Percentiles rank a stretch among this genome's conserved stretches.
Evolutionary conservation across 495 filamentous ascomycete species (phyloP).

Genomic region (Monascus purpureus): DNA sequence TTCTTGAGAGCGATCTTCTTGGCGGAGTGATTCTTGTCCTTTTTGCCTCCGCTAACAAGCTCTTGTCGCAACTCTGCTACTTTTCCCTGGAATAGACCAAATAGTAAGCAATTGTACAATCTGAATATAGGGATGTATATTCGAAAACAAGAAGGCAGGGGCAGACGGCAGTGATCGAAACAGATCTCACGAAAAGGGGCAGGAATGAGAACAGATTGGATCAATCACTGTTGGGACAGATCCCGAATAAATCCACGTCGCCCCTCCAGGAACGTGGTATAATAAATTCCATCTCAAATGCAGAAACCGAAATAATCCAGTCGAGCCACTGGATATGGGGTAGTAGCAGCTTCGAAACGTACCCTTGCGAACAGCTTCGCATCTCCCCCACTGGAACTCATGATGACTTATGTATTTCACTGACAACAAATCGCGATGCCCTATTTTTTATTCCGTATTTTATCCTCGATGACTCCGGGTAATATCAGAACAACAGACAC

Average conservation of each 20-base stretch:
- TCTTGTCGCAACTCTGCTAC: conserved; percentile 93
- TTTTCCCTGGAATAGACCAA: conserved; percentile 66
- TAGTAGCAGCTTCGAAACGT: conserved; percentile 29
- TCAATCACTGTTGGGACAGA: no score
- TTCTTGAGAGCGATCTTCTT: conserved; percentile 99
- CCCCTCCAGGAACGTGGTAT: no score
- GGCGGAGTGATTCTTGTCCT: conserved; percentile 91
- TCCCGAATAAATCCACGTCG: no score
- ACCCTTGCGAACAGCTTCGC: conserved; percentile 99
- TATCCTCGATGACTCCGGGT: no score
- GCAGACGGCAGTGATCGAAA: no score
- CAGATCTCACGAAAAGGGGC: no score
- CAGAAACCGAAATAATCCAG: no score
- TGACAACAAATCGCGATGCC: conserved; percentile 1
- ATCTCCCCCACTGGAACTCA: conserved; percentile 78
- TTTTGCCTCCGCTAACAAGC: conserved; percentile 85
- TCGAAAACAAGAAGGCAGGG: conserved; percentile 20
- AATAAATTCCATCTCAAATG: no score
- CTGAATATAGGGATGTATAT: conserved; percentile 18
- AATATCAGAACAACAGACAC: no score
- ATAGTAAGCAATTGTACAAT: conserved; percentile 22
- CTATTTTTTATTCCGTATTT: no score
- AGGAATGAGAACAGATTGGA: no score
- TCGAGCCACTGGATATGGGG: no score
- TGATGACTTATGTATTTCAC: conserved; percentile 24